Conservation (phyloP, 306 rosid species). For the Urtica urens region DNA sequence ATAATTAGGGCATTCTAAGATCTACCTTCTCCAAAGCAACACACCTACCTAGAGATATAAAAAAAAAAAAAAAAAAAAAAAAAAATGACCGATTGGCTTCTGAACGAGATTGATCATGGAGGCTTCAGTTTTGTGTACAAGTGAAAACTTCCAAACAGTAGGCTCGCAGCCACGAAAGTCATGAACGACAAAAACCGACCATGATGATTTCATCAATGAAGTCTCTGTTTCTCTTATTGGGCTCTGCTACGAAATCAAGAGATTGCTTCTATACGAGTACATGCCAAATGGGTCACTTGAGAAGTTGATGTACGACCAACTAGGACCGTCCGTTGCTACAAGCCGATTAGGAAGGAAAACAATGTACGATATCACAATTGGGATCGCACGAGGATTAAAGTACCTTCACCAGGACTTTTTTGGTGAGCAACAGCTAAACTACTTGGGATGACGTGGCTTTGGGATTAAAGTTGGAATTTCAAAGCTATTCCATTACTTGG, state of each 20-base stretch:
- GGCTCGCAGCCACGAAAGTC: background rate
- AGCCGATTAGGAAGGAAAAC: constrained; percentile 15
- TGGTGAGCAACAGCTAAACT: too few relatives aligned
- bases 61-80: too few relatives aligned
- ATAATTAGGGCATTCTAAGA: too few relatives aligned
- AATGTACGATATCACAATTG: constrained; percentile 15
- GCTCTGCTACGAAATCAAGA: constrained; percentile 2
- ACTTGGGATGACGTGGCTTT: constrained; percentile 18
- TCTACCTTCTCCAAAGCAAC: too few relatives aligned
- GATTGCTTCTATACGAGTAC: constrained; percentile 30
- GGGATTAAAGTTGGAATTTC: constrained; percentile 21
- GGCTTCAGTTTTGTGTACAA: background rate
- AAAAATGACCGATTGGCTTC: background rate
- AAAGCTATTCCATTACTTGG: background rate
- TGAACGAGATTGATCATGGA: background rate
- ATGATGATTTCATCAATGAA: background rate
- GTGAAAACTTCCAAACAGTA: background rate
- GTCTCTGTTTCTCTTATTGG: constrained; percentile 2
- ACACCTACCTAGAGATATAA: too few relatives aligned
- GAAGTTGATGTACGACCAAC: constrained; percentile 14
- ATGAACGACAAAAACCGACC: background rate
- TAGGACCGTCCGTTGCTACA: background rate
- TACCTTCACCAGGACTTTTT: constrained; percentile 33
- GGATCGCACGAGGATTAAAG: constrained; percentile 31
- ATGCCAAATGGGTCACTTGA: constrained; percentile 30